Conservation (phyloP, 2,329 filamentous ascomycete species). For the Hypocrella siamensis region DNA sequence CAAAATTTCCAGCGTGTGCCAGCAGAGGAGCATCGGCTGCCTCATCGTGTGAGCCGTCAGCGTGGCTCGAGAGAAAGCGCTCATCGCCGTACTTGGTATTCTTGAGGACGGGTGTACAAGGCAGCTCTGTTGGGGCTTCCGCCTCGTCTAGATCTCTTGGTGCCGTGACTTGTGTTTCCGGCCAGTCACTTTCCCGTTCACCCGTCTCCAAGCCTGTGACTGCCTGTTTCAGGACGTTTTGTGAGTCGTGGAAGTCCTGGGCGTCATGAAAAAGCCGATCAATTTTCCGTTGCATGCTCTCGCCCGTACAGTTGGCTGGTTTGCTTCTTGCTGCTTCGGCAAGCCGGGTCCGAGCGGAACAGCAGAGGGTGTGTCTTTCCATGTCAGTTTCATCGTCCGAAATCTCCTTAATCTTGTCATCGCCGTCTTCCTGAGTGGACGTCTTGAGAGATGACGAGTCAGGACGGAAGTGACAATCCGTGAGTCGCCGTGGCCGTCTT, state of each 20-base stretch:
- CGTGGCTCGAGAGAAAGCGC: background rate
- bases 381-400: background rate
- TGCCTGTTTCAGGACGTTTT: background rate
- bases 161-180: background rate
- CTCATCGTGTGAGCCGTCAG: no score
- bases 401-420: conserved; percentile 10
- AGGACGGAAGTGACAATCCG: conserved; percentile 14
- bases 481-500: conserved; percentile 8
- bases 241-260: conserved; percentile 15
- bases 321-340: background rate
- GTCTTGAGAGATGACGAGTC: conserved; percentile 4
- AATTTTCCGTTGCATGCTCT: conserved; percentile 9
- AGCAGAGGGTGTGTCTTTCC: conserved; percentile 17
- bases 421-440: conserved; percentile 8
- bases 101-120: background rate
- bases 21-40: no score
- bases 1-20: no score
- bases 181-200: no score
- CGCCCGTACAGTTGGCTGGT: conserved; percentile 5
- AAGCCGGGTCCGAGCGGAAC: conserved; percentile 6
- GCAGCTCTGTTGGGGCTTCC: conserved; percentile 1
- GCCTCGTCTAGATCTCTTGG: background rate
- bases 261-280: conserved; percentile 16
- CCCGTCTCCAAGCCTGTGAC: background rate
- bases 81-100: background rate